A percentile compares a stretch with the other conserved stretches of the same genome.
Evolutionary conservation across 1,139 yeast species (phyloP).

Genomic region (Candida neerlandica): DNA sequence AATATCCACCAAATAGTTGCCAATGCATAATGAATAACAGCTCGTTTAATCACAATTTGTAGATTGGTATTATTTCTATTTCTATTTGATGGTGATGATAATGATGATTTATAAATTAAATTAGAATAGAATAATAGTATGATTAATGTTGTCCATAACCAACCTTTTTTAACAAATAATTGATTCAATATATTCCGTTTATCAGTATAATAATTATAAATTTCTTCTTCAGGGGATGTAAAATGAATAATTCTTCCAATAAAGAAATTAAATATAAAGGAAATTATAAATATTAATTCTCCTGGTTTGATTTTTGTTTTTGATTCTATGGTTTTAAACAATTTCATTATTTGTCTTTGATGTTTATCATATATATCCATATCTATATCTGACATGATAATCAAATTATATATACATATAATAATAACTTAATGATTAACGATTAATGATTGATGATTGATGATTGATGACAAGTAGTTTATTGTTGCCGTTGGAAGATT

Average conservation of each 20-base stretch:
- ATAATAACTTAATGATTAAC: too few relatives aligned
- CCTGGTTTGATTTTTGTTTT: slow-evolving; percentile 18
- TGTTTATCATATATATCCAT: slow-evolving; percentile 28
- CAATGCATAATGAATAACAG: slow-evolving; percentile 41
- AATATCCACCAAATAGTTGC: slow-evolving; percentile 80
- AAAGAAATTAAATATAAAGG: slow-evolving; percentile 35
- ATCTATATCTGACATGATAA: slow-evolving; percentile 7
- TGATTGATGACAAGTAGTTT: too few relatives aligned
- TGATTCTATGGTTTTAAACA: slow-evolving; percentile 5
- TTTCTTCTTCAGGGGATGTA: slow-evolving; percentile 38
- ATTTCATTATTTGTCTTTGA: slow-evolving; percentile 14
- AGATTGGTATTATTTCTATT: neutral
- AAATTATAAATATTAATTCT: slow-evolving; percentile 29
- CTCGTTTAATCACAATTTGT: slow-evolving; percentile 18
- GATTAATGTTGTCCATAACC: slow-evolving; percentile 82
- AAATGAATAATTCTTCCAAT: slow-evolving; percentile 37
- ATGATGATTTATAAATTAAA: slow-evolving; percentile 7
- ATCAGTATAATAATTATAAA: slow-evolving; percentile 58
- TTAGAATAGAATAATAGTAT: slow-evolving; percentile 31
- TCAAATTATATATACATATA: too few relatives aligned
- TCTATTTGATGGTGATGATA: too few relatives aligned
- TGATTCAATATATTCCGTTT: slow-evolving; percentile 70
- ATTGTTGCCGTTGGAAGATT: too few relatives aligned
- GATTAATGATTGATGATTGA: too few relatives aligned
- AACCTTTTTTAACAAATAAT: slow-evolving; percentile 80